phyloP scores from a whole-genome alignment of 352 stramenopile species.

The Phytophthora megakarya region DNA sequence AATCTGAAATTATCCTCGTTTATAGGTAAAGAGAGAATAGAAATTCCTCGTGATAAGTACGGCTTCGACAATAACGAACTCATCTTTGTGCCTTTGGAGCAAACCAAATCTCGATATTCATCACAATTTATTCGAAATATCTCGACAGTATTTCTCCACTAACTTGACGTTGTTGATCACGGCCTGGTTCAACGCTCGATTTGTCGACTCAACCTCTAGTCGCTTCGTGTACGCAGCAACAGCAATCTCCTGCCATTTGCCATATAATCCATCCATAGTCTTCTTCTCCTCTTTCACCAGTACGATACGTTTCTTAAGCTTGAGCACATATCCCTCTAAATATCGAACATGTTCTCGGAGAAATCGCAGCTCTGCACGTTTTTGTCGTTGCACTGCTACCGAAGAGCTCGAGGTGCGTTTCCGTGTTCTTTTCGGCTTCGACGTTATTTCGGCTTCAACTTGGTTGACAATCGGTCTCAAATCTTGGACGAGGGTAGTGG shows the following conservation, averaged over 20 bases:
- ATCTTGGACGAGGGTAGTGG: neutral
- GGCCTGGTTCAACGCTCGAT: slow-evolving; percentile 27
- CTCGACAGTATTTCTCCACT: too few relatives aligned
- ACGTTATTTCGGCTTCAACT: neutral
- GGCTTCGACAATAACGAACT: too few relatives aligned
- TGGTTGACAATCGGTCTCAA: slow-evolving; percentile 3
- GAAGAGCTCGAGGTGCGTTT: slow-evolving; percentile 33
- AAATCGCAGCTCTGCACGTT: slow-evolving; percentile 29
- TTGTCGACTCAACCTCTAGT: slow-evolving; percentile 28
- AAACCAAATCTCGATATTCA: too few relatives aligned
- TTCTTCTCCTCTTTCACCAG: neutral
- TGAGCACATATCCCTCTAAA: slow-evolving; percentile 22
- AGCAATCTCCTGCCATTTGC: slow-evolving; percentile 27
- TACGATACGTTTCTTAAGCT: slow-evolving; percentile 18
- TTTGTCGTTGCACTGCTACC: slow-evolving; percentile 31
- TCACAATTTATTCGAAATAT: too few relatives aligned
- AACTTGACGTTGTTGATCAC: too few relatives aligned
- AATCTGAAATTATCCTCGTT: too few relatives aligned
- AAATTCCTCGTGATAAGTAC: too few relatives aligned
- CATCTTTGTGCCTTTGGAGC: too few relatives aligned
- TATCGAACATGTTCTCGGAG: slow-evolving; percentile 25
- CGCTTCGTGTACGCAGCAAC: slow-evolving; percentile 17
- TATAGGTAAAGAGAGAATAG: too few relatives aligned
- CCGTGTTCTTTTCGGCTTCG: slow-evolving; percentile 23
- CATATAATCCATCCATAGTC: neutral